Percentiles rank a stretch among this genome's conserved stretches.
Evolutionary conservation across 2,329 filamentous ascomycete genomes (phyloP).

Genomic region (Aureobasidium leucospermi): DNA sequence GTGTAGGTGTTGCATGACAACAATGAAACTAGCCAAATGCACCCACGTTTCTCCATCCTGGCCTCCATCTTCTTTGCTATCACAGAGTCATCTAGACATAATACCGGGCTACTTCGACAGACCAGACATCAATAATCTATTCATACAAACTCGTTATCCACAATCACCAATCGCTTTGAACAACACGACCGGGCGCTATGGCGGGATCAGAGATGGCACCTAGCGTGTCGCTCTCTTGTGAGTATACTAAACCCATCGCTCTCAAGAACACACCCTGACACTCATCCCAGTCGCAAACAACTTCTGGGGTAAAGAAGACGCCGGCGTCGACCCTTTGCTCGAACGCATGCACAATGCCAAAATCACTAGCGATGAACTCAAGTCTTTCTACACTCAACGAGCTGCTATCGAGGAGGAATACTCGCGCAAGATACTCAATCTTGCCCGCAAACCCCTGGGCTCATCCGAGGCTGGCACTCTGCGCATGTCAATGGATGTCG

Average conservation of each 20-base stretch:
- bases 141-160: neutral
- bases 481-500: constrained; percentile 74
- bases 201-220: constrained; percentile 28
- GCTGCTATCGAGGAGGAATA: constrained; percentile 97
- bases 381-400: constrained; percentile 82
- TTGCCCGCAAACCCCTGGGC: constrained; percentile 82
- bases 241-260: neutral
- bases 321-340: constrained; percentile 82
- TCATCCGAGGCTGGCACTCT: constrained; percentile 81
- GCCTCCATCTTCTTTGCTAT: neutral
- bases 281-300: constrained; percentile 80
- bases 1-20: constrained; percentile 4
- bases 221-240: constrained; percentile 31
- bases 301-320: constrained; percentile 99
- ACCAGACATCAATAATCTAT: neutral
- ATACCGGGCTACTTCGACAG: neutral
- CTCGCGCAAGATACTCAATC: constrained; percentile 73
- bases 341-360: constrained; percentile 94
- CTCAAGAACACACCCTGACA: constrained; percentile 25
- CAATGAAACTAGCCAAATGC: constrained; percentile 9
- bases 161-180: neutral
- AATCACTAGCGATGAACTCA: constrained; percentile 87
- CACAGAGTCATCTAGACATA: neutral
- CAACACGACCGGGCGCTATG: constrained; percentile 22
- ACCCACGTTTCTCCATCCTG: constrained; percentile 5